Evolutionary conservation across 2,329 filamentous ascomycete genomes (phyloP), one percentile per base, ranked within the genome.

Genomic region (Fusarium sp.): DNA sequence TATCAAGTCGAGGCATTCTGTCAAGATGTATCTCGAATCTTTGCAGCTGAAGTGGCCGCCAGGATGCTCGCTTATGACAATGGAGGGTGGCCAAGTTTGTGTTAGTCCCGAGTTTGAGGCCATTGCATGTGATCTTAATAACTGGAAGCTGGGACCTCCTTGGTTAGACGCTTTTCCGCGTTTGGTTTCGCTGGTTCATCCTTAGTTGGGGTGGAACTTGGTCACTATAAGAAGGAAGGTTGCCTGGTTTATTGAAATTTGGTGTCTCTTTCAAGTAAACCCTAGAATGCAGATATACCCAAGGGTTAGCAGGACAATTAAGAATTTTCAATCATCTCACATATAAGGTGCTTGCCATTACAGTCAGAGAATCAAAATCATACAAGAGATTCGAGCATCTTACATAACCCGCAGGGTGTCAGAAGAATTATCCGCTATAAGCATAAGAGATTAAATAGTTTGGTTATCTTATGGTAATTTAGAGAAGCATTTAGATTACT

Each of bases 161-260:
- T 76, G 67, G 68, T 32, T 68, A 13, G 74, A 75, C 20, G 48
- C 53, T 6, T 76, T 76, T 59, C 74, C 74, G 1, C 64, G 72
- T 27, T 34, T 76, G 41, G 57, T 67, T 20, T 65, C 64, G 25
- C 60, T 71, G 11, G 43, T 71, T 1, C 69, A 71, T 41, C 64
- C 69, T 32, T 71, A 27, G 9, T 15, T 13, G 16, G 22, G 40
- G 29, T 16, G n/a, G 41, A 16, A n/a, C 10, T 43, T 11, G 44
- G 15, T 7, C 4, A 18, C 7, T 13, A n/a, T 29, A 2, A 40
- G 8, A 18, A 53, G 64, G 4, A 61, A 43, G 34, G 34, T 10
- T 38, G 34, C 18, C 18, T 38, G 34, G 34, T 3, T 38, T 38
- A 6, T 38, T 38, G 34, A n/a, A 38, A 38, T n/a, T 38, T 38